These are phyloP conservation scores for Dioszegia crocea DNA, from an alignment of 768 basidiomycete genomes.

Conservation along the genomic window DNA sequence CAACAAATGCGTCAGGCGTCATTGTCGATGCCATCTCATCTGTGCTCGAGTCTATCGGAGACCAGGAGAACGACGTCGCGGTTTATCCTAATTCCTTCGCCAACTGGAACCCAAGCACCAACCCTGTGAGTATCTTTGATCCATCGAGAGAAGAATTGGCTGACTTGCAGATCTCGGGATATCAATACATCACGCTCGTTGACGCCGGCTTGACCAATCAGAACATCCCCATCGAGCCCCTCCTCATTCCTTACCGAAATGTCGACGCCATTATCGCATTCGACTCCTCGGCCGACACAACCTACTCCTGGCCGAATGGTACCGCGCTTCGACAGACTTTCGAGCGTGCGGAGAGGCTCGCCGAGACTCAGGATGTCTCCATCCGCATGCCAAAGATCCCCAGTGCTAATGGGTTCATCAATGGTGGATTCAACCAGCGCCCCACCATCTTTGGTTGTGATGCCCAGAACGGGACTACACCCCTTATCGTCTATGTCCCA, in stretches of 20 bases:
- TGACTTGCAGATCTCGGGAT: conserved; percentile 35
- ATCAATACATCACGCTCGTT: conserved; percentile 44
- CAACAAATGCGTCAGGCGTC: conserved; percentile 26
- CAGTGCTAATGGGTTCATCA: conserved; percentile 43
- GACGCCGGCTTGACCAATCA: conserved; percentile 49
- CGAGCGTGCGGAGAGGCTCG: conserved; percentile 21
- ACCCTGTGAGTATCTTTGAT: conserved; percentile 34
- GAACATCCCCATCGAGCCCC: conserved; percentile 64
- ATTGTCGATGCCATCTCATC: conserved; percentile 37
- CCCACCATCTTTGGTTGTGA: conserved; percentile 47
- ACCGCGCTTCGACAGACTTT: conserved; percentile 54
- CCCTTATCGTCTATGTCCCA: conserved; percentile 70
- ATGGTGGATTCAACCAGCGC: conserved; percentile 42
- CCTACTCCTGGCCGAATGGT: conserved; percentile 64
- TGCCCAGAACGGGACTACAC: conserved; percentile 54
- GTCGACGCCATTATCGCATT: conserved; percentile 73
- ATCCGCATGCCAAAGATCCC: conserved; percentile 48
- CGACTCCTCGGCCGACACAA: conserved; percentile 57
- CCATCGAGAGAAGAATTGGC: not conserved
- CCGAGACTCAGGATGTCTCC: conserved; percentile 17
- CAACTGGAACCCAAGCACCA: conserved; percentile 30
- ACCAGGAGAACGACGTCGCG: conserved; percentile 46
- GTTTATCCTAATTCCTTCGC: conserved; percentile 49
- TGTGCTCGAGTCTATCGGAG: conserved; percentile 32
- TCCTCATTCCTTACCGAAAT: conserved; percentile 64